Conservation (phyloP, 2,329 filamentous ascomycete genomes). For the Teratosphaeria pseudoeucalypti region DNA sequence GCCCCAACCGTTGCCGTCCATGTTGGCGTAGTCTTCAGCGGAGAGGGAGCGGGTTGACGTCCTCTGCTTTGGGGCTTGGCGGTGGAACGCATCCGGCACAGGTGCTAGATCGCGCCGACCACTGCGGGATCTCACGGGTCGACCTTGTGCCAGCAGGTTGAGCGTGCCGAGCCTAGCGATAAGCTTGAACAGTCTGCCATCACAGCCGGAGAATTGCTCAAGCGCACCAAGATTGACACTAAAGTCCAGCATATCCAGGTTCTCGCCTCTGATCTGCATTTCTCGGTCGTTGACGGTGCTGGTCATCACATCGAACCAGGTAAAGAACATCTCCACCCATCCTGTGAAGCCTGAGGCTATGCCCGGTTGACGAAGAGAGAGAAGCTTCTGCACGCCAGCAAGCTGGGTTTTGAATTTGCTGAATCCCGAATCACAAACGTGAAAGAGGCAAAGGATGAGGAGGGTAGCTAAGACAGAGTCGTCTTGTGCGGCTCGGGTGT, state of each 20-base stretch:
- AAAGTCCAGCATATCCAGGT: conserved; percentile 53
- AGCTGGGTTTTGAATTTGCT: conserved; percentile 91
- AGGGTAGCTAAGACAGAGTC: conserved; percentile 84
- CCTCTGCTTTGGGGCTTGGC: conserved; percentile 6
- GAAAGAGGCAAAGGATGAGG: conserved; percentile 79
- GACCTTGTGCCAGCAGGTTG: conserved; percentile 68
- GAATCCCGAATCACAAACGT: conserved; percentile 86
- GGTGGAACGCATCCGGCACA: conserved; percentile 1
- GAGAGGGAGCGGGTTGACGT: conserved; percentile 4
- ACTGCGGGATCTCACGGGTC: conserved; percentile 30
- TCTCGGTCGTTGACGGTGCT: conserved; percentile 88
- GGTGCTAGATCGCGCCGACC: neutral
- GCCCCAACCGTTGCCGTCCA: conserved; percentile 59
- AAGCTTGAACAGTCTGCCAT: conserved; percentile 74
- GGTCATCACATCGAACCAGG: conserved; percentile 88
- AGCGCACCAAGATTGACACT: conserved; percentile 60
- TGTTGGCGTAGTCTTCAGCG: conserved; percentile 42
- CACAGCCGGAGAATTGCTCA: conserved; percentile 81
- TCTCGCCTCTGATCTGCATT: conserved; percentile 59
- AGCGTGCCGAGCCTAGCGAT: conserved; percentile 74
- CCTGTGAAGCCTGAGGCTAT: conserved; percentile 56
- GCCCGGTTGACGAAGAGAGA: conserved; percentile 58
- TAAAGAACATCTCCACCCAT: conserved; percentile 90
- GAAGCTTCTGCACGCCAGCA: conserved; percentile 81
- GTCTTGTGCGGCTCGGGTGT: conserved; percentile 62